These are phyloP conservation scores for Talaromyces piceae DNA, from an alignment of 2,329 filamentous ascomycete genomes.

Conservation along the genomic window DNA sequence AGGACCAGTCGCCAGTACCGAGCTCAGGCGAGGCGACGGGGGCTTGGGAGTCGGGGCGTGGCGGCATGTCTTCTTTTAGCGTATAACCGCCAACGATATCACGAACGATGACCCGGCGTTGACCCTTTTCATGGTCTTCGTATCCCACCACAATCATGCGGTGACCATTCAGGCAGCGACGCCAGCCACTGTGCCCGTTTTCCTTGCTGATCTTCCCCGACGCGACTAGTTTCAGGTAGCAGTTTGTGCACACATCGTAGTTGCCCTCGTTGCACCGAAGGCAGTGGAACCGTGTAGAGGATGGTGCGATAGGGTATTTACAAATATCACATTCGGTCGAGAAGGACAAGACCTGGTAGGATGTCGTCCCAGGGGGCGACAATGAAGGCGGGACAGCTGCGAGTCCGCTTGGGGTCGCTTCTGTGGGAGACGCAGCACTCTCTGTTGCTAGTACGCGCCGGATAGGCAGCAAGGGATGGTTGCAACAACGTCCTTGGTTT, in stretches of 20 bases:
- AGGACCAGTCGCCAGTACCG: slow-evolving; percentile 32
- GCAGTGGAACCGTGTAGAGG: slow-evolving; percentile 70
- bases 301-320: slow-evolving; percentile 61
- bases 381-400: slow-evolving; percentile 26
- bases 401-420: slow-evolving; percentile 17
- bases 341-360: slow-evolving; percentile 64
- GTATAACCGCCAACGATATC: slow-evolving; percentile 72
- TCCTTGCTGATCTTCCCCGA: slow-evolving; percentile 61
- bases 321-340: slow-evolving; percentile 74
- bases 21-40: slow-evolving; percentile 19
- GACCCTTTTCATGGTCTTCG: slow-evolving; percentile 58
- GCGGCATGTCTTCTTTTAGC: slow-evolving; percentile 49
- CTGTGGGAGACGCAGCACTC: slow-evolving; percentile 13
- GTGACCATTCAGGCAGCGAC: slow-evolving; percentile 71
- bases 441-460: slow-evolving; percentile 45
- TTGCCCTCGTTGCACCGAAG: slow-evolving; percentile 69
- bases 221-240: slow-evolving; percentile 62
- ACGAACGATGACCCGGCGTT: slow-evolving; percentile 58
- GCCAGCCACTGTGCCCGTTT: slow-evolving; percentile 75
- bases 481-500: slow-evolving; percentile 72
- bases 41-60: background rate
- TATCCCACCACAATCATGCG: slow-evolving; percentile 79
- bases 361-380: slow-evolving; percentile 31
- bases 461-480: slow-evolving; percentile 71
- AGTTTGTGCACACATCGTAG: slow-evolving; percentile 75